Evolutionary conservation across 1,139 yeast genomes (phyloP).

Genomic region (Williopsis jadinii): DNA sequence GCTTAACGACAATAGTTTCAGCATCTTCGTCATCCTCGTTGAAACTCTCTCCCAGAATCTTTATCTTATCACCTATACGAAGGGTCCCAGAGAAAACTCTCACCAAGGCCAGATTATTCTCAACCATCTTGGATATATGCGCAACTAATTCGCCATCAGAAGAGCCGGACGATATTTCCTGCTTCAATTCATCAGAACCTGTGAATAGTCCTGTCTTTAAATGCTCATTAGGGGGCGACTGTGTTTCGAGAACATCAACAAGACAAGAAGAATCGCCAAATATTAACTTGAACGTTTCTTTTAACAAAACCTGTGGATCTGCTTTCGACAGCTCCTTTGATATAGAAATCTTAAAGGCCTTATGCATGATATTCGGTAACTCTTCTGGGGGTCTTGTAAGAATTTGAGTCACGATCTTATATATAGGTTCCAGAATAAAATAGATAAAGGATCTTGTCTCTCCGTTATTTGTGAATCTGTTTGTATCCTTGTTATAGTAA

Average conservation of each 20-base stretch:
- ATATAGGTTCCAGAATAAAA: constrained; percentile 72
- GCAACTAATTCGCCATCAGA: constrained; percentile 43
- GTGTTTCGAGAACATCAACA: constrained; percentile 39
- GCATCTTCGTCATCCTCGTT: constrained; percentile 46
- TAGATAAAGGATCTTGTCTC: constrained; percentile 52
- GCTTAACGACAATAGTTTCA: constrained; percentile 33
- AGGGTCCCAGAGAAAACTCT: constrained; percentile 59
- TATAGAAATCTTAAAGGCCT: constrained; percentile 39
- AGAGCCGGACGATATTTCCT: constrained; percentile 14
- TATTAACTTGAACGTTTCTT: constrained; percentile 44
- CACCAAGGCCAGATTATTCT: constrained; percentile 40
- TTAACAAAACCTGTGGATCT: constrained; percentile 55
- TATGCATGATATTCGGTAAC: constrained; percentile 36
- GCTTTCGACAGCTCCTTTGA: constrained; percentile 33
- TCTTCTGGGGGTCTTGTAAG: constrained; percentile 46
- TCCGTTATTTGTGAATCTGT: constrained; percentile 37
- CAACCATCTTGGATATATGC: constrained; percentile 55
- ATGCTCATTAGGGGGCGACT: constrained; percentile 36
- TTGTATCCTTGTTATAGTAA: constrained; percentile 38
- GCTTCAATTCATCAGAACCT: constrained; percentile 9
- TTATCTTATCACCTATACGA: constrained; percentile 38
- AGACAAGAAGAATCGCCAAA: constrained; percentile 51
- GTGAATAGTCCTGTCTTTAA: constrained; percentile 11
- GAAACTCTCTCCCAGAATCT: constrained; percentile 52
- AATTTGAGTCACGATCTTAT: constrained; percentile 61